These are phyloP conservation scores for Dryas drummondii DNA, from an alignment of 306 rosid species.

Conservation along the genomic window DNA sequence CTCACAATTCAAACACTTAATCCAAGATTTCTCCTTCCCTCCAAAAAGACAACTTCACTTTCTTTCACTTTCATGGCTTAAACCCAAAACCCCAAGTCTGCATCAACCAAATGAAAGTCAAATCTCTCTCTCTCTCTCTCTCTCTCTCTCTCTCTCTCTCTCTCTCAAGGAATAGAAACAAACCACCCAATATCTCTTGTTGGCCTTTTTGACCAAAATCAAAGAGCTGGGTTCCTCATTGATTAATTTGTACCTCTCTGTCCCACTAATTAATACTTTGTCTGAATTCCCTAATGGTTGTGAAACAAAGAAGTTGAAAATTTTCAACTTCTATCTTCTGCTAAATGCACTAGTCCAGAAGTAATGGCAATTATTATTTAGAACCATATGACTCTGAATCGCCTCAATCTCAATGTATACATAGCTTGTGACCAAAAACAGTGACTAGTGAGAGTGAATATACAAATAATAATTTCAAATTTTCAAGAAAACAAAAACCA, in stretches of 20 bases:
- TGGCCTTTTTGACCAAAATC: conserved; percentile 8
- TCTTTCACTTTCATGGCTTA: conserved; percentile 16
- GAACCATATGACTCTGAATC: too few species aligned
- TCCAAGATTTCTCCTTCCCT: neutral
- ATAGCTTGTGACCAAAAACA: too few species aligned
- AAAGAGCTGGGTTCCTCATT: neutral
- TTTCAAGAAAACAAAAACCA: conserved; percentile 14
- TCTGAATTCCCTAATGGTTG: neutral
- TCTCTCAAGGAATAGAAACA: neutral
- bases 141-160: too few species aligned
- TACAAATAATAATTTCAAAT: neutral
- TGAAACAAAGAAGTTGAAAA: neutral
- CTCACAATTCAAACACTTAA: neutral
- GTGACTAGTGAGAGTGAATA: neutral
- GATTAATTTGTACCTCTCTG: neutral
- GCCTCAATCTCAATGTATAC: too few species aligned
- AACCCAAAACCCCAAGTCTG: conserved; percentile 9
- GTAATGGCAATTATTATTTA: too few species aligned
- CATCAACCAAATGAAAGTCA: conserved; percentile 22
- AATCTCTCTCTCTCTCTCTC: neutral
- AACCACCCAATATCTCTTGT: neutral
- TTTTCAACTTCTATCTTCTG: too few species aligned
- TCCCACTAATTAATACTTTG: neutral
- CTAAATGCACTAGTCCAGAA: too few species aligned
- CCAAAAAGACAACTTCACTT: neutral